A percentile compares a stretch with the other conserved stretches of the same genome.
Evolutionary conservation across 1,139 yeast species (phyloP).

Genomic region (Diutina siamensis): DNA sequence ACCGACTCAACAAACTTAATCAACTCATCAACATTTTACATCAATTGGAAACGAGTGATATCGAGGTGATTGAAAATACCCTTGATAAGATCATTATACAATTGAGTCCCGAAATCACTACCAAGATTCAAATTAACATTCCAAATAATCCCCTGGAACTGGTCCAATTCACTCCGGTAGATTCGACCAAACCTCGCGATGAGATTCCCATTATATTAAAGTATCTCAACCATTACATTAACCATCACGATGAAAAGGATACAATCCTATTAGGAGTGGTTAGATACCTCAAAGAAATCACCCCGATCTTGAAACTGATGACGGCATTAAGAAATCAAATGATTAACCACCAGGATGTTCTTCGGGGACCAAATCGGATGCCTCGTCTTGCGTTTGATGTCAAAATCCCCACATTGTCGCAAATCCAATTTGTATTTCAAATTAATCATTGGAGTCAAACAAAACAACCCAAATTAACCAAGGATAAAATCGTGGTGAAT

Average conservation of each 20-base stretch:
- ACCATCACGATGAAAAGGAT: neutral
- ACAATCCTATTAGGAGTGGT: slow-evolving; percentile 21
- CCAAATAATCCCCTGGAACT: neutral
- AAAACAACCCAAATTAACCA: slow-evolving; percentile 17
- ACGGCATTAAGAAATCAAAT: slow-evolving; percentile 12
- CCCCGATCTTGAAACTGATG: slow-evolving; percentile 20
- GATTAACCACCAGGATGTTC: slow-evolving; percentile 9
- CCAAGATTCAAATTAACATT: neutral
- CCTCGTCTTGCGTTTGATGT: slow-evolving; percentile 18
- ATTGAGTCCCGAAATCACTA: slow-evolving; percentile 14
- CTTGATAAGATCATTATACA: slow-evolving; percentile 20
- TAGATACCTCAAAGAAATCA: slow-evolving; percentile 21
- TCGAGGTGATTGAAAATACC: slow-evolving; percentile 19
- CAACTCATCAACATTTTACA: slow-evolving; percentile 23
- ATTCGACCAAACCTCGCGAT: neutral
- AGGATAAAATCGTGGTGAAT: slow-evolving; percentile 24
- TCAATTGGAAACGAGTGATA: slow-evolving; percentile 20
- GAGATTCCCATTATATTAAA: neutral
- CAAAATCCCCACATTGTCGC: slow-evolving; percentile 21
- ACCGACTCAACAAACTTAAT: slow-evolving; percentile 21
- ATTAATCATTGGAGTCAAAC: slow-evolving; percentile 14
- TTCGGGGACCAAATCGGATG: slow-evolving; percentile 11
- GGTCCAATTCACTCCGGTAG: neutral
- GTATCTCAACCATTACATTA: slow-evolving; percentile 1
- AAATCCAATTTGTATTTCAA: slow-evolving; percentile 23